Evolutionary conservation across 768 basidiomycete genomes (phyloP).

Genomic region (Chlorophyllum brunneum): DNA sequence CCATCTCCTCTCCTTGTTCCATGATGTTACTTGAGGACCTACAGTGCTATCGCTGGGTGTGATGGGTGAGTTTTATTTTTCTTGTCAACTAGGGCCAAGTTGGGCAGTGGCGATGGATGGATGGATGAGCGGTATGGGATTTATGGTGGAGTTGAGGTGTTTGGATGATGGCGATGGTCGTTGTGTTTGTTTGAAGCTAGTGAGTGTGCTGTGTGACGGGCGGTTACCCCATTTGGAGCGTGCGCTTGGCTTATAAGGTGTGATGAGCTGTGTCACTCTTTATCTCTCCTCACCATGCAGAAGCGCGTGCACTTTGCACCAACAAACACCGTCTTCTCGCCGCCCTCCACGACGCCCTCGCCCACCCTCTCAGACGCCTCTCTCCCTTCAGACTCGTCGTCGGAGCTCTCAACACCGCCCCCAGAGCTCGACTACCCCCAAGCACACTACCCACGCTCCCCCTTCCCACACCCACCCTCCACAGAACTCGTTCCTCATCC

Average conservation of each 20-base stretch:
- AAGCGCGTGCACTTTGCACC: conserved; percentile 41
- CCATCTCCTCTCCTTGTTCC: neutral
- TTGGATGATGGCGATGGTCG: too few species aligned
- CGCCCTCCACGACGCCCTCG: conserved; percentile 31
- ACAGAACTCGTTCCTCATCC: conserved; percentile 22
- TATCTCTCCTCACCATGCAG: conserved; percentile 19
- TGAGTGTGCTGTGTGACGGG: conserved; percentile 2
- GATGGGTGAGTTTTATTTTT: too few species aligned
- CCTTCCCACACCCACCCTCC: conserved; percentile 27
- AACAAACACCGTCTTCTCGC: conserved; percentile 33
- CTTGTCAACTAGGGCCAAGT: too few species aligned
- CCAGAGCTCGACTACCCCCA: conserved; percentile 21
- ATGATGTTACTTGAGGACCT: too few species aligned
- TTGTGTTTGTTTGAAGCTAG: neutral
- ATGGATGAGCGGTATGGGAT: too few species aligned
- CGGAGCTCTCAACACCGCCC: conserved; percentile 35
- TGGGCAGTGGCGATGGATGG: too few species aligned
- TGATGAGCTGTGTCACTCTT: neutral
- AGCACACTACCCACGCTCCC: too few species aligned
- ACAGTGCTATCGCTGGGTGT: neutral
- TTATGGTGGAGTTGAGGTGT: too few species aligned
- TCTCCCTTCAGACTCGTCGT: conserved; percentile 32
- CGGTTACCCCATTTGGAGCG: conserved; percentile 6
- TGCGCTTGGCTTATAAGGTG: neutral
- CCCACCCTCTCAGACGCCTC: conserved; percentile 33